phyloP scores from a whole-genome alignment of 768 basidiomycete genomes.

The Podaxis carcinomalis region DNA sequence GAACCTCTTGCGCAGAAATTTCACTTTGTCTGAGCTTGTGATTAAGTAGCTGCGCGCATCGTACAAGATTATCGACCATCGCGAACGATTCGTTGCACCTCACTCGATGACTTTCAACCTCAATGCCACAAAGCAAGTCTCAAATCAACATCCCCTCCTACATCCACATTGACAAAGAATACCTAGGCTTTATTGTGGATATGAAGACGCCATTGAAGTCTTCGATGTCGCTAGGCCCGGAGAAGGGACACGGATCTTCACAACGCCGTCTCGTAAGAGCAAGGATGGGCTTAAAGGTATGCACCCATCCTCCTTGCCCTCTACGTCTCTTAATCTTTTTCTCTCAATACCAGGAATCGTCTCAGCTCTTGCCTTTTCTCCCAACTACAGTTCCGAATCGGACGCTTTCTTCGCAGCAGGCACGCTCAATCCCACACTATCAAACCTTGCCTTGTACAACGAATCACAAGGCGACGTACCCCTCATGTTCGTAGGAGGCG shows the following conservation, averaged over 20 bases:
- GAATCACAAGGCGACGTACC: conserved; percentile 53
- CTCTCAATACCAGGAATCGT: conserved; percentile 63
- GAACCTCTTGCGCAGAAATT: conserved; percentile 15
- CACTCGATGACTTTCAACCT: conserved; percentile 78
- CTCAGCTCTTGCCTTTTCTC: conserved; percentile 76
- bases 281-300: conserved; percentile 86
- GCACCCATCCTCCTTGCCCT: not conserved
- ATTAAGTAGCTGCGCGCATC: conserved; percentile 77
- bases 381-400: conserved; percentile 41
- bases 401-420: conserved; percentile 76
- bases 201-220: conserved; percentile 80
- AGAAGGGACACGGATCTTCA: conserved; percentile 63
- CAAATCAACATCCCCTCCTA: not conserved
- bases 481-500: conserved; percentile 60
- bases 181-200: conserved; percentile 79
- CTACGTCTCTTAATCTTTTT: not conserved
- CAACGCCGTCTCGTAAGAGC: conserved; percentile 71
- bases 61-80: conserved; percentile 88
- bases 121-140: conserved; percentile 55
- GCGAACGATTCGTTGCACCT: conserved; percentile 88
- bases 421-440: conserved; percentile 49
- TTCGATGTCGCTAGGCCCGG: conserved; percentile 77
- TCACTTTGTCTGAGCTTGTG: not conserved
- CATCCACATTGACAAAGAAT: not conserved
- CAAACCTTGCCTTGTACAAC: conserved; percentile 64